Evolutionary conservation across 202 grass and related monocot genomes (phyloP), one percentile per base, ranked within the genome.

Genomic region (Digitaria exilis): DNA sequence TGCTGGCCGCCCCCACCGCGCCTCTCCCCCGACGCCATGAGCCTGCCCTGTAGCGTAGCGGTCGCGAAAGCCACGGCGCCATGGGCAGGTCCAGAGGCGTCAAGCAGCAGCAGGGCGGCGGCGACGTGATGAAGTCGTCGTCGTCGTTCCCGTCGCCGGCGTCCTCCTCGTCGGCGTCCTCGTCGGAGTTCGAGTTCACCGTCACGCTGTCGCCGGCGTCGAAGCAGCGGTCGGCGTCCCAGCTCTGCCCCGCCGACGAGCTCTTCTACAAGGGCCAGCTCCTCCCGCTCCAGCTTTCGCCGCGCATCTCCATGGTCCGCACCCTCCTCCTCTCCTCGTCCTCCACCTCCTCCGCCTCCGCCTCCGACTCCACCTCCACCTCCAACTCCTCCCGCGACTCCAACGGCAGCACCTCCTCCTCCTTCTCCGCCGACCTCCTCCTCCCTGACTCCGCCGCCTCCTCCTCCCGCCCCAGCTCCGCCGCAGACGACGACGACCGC

Each of bases 161-260:
- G 0, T 88, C 94, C 31, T 88, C 91, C 15, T 97, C 94, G 48
- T 97, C 94, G 55, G 90, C 95, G 21, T 95, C 96, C 11, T 96
- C 96, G 6, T 99, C 96, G 6, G 96, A 99, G 77, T 99, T 99
- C 84, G 96, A 99, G 91, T 99, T 99, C 93, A 96, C 96, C 26
- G 96, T 92, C 8, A 88, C 89, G 37, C 71, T 91, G 51, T 96
- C 96, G 39, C 96, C 96, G 42, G 83, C 92, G 59, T 93, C 96
- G 8, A 94, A 89, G 82, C 92, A 88, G 75, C 70, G 81, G 61
- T 83, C 90, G n/a, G 45, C 85, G 76, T 39, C 75, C 25, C 94
- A 97, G 85, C 89, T 97, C 1, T 99, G 93, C 84, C 96, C 96
- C 0, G 96, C 96, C 13, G 96, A 96, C 87, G 96, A 99, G 74